Evolutionary conservation across 768 basidiomycete genomes (phyloP).

Genomic region (Collybiopsis luxurians): DNA sequence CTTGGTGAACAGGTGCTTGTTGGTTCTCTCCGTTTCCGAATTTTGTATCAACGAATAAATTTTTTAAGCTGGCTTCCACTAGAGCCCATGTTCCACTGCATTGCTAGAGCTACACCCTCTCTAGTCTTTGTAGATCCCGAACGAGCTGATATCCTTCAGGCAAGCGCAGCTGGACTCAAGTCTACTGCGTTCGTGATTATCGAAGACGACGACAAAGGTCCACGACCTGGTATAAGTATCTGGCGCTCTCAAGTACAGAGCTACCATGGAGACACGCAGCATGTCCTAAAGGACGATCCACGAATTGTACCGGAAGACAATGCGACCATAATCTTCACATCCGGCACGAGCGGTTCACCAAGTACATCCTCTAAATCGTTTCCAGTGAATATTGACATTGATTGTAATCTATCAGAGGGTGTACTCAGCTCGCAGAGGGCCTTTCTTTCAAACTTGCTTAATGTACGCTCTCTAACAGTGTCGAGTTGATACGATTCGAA

Average conservation of each 20-base stretch:
- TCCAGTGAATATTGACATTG: not conserved
- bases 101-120: constrained; percentile 50
- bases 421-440: constrained; percentile 64
- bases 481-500: too few species aligned
- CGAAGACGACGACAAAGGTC: constrained; percentile 26
- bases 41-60: not conserved
- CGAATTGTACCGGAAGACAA: constrained; percentile 55
- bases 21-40: not conserved
- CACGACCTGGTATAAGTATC: constrained; percentile 40
- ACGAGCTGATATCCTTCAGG: constrained; percentile 45
- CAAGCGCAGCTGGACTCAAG: constrained; percentile 25
- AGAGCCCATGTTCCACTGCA: constrained; percentile 52
- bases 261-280: constrained; percentile 25
- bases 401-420: constrained; percentile 45
- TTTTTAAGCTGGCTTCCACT: constrained; percentile 51
- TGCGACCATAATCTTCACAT: constrained; percentile 61
- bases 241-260: constrained; percentile 34
- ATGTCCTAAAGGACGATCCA: constrained; percentile 20
- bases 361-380: not conserved
- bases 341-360: constrained; percentile 35
- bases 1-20: constrained; percentile 55
- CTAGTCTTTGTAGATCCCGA: constrained; percentile 57
- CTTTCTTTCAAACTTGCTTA: constrained; percentile 56
- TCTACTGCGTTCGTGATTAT: constrained; percentile 30
- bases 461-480: constrained; percentile 33